Conservation (phyloP, 257 asterid species). For the Lycium ferocissimum region DNA sequence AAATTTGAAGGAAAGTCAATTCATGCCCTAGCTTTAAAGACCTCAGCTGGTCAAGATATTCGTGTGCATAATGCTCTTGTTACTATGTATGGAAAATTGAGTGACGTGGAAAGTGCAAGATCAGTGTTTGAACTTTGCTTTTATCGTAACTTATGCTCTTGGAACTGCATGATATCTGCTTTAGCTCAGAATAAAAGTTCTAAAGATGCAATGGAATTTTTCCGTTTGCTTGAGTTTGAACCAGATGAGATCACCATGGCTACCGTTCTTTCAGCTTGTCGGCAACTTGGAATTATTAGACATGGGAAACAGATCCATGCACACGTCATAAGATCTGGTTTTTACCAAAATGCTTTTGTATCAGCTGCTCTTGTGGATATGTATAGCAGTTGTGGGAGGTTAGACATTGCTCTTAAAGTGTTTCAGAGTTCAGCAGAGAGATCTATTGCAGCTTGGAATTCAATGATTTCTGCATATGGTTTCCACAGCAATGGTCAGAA, state of each 20-base stretch:
- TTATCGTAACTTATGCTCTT: constrained; percentile 62
- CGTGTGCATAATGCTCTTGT: constrained; percentile 65
- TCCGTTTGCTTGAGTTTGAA: constrained; percentile 58
- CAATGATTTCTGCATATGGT: constrained; percentile 69
- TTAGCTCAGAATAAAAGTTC: constrained; percentile 69
- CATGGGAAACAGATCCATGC: constrained; percentile 72
- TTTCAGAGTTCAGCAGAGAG: constrained; percentile 45
- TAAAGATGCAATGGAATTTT: constrained; percentile 56
- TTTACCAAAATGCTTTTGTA: constrained; percentile 52
- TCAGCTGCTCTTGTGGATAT: constrained; percentile 64
- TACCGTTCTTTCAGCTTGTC: constrained; percentile 66
- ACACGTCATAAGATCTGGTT: constrained; percentile 47
- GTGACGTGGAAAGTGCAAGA: constrained; percentile 60
- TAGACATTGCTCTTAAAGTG: constrained; percentile 58
- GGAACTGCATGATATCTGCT: constrained; percentile 72
- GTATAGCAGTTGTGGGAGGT: constrained; percentile 75
- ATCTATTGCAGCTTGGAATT: constrained; percentile 65
- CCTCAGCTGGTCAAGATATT: constrained; percentile 40
- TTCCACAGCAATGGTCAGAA: constrained; percentile 55
- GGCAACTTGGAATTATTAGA: constrained; percentile 58
- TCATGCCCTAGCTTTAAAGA: constrained; percentile 63
- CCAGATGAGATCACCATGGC: constrained; percentile 70
- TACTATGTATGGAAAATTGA: constrained; percentile 75
- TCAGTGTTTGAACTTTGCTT: constrained; percentile 52
- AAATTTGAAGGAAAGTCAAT: constrained; percentile 47